These are phyloP conservation scores for Xylariales sp. DNA, from an alignment of 2,329 filamentous ascomycete species.

Conservation along the genomic window DNA sequence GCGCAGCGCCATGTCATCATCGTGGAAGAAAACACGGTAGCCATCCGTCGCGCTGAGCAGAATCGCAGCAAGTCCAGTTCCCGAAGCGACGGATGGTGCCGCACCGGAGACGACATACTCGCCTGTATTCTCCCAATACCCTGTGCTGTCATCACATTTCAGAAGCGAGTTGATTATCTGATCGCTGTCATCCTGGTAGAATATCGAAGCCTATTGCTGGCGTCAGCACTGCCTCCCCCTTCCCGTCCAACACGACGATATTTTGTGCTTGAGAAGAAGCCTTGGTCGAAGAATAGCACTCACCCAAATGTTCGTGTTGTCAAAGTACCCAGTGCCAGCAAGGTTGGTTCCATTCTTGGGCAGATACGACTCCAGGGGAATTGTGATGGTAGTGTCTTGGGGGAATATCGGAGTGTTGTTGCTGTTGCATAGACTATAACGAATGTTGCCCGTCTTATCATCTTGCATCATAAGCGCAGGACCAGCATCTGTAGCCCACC, in stretches of 20 bases:
- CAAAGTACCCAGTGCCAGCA: slow-evolving; percentile 29
- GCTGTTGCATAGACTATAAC: slow-evolving; percentile 29
- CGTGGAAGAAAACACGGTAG: slow-evolving; percentile 34
- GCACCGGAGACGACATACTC: slow-evolving; percentile 24
- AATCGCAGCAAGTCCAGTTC: slow-evolving; percentile 25
- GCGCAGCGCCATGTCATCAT: slow-evolving; percentile 23
- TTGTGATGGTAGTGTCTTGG: slow-evolving; percentile 21
- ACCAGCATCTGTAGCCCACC: slow-evolving; percentile 32
- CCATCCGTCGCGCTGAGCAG: slow-evolving; percentile 26
- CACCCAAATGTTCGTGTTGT: slow-evolving; percentile 22
- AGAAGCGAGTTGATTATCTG: slow-evolving; percentile 26
- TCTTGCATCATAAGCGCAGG: slow-evolving; percentile 31
- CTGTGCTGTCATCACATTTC: slow-evolving; percentile 29
- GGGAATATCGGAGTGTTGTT: slow-evolving; percentile 27
- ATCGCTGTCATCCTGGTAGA: slow-evolving; percentile 24
- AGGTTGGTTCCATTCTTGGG: slow-evolving; percentile 29
- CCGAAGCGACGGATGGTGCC: slow-evolving; percentile 18
- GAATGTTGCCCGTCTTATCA: slow-evolving; percentile 26
- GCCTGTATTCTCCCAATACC: slow-evolving; percentile 23
- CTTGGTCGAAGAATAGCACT: slow-evolving; percentile 9
- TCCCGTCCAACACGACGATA: not conserved
- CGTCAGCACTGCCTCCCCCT: slow-evolving; percentile 9
- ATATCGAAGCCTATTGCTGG: slow-evolving; percentile 28
- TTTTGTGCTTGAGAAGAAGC: not conserved
- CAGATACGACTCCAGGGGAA: slow-evolving; percentile 18